Evolutionary conservation across 495 filamentous ascomycete species (phyloP), one percentile per base, ranked within the genome.

Genomic region (Xylaria bambusicola): DNA sequence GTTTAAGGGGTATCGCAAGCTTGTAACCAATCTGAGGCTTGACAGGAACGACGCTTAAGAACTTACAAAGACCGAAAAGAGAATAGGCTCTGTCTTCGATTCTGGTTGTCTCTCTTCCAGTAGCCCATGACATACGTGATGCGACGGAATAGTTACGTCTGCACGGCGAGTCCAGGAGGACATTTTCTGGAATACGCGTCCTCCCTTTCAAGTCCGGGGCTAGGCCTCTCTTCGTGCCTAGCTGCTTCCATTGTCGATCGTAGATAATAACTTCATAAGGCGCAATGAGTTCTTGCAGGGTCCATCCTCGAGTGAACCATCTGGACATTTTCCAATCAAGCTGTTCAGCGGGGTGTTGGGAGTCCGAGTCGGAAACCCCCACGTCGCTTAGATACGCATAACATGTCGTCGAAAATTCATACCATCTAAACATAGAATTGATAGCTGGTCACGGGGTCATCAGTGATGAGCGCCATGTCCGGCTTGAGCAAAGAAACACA

Each of bases 281-380:
- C 1, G 66, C 56, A 18, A 73, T 18, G 0, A 71, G 62, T 56
- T 73, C 68, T 60, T 73, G 63, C 5, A 56, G 44, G 2, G 41
- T 46, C 42, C 53, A 46, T 17, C 53, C 42, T 56, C 53, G 27
- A 38, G 42, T 46, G 21, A 56, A 47, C 42, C 53, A 56, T 20
- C 53, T 56, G 20, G 53, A 56, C 2, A 36, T 23, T 18, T 27
- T 36, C 53, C 41, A 56, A 2, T 33, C 26, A 15, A 18, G 6
- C 31, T 46, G 17, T 10, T 46, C 5, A 44, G 9, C 2, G 42
- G 42, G 15, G 6, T 51, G 24, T 33, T 5, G 10, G 12, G 12
- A 20, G 33, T 21, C 18, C 21, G 12, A 38, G 6, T 15, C 7
- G 36, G 4, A 1, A 36, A 23, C 18, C 18, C 45, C 41, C 24